These are phyloP conservation scores for Lasiodiplodia gonubiensis DNA, from an alignment of 2,329 filamentous ascomycete genomes.

Conservation along the genomic window DNA sequence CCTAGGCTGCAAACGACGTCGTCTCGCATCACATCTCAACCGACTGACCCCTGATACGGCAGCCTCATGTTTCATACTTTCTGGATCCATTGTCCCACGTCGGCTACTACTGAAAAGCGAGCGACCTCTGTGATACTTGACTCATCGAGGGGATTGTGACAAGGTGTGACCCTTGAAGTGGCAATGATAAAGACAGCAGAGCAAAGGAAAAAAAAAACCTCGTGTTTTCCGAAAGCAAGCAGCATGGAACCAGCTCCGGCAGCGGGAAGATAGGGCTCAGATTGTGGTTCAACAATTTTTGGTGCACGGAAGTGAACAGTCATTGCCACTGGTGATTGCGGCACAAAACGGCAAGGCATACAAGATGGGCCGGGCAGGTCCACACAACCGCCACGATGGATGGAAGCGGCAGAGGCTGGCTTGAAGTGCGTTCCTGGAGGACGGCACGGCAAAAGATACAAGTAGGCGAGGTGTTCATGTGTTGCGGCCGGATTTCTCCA, in stretches of 20 bases:
- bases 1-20: neutral
- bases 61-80: conserved; percentile 6
- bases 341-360: neutral
- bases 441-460: neutral
- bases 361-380: neutral
- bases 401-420: conserved; percentile 1
- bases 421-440: conserved; percentile 4
- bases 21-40: neutral
- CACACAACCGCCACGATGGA: neutral
- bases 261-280: neutral
- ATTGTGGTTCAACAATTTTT: neutral
- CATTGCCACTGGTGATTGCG: neutral
- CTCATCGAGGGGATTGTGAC: neutral
- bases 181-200: neutral
- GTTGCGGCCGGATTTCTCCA: conserved; percentile 5
- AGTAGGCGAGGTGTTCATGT: neutral
- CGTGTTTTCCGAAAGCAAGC: neutral
- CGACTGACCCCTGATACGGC: neutral
- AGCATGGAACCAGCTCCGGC: neutral
- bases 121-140: conserved; percentile 2
- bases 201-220: neutral
- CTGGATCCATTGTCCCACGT: neutral
- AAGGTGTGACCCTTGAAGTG: neutral
- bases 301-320: neutral
- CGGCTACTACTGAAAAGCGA: neutral